phyloP scores from a whole-genome alignment of 805 yeast genomes.

The Pichia cephalocereana region DNA sequence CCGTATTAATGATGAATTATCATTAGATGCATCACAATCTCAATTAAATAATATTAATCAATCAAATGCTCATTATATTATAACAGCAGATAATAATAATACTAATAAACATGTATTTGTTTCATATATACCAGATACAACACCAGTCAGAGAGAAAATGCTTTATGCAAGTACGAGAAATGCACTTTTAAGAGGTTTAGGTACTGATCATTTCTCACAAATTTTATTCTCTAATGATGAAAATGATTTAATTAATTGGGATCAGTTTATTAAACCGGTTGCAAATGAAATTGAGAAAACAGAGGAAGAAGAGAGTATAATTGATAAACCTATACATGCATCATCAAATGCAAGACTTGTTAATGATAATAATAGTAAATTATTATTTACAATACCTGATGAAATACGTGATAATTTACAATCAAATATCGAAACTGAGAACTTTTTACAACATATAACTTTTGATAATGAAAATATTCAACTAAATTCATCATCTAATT shows the following conservation, averaged over 20 bases:
- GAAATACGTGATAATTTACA: background rate
- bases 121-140: slow-evolving; percentile 78
- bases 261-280: slow-evolving; percentile 29
- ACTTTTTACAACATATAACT: background rate
- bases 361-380: background rate
- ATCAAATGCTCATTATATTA: background rate
- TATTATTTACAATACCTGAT: background rate
- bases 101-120: slow-evolving; percentile 34
- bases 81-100: background rate
- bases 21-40: background rate
- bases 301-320: background rate
- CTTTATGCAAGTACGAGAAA: slow-evolving; percentile 86
- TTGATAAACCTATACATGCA: background rate
- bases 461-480: background rate
- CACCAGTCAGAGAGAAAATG: slow-evolving; percentile 82
- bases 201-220: slow-evolving; percentile 43
- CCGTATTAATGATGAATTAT: background rate
- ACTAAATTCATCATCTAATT: background rate
- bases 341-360: background rate
- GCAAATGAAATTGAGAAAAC: slow-evolving; percentile 20
- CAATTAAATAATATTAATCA: background rate
- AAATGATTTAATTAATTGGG: slow-evolving; percentile 41
- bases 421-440: background rate
- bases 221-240: slow-evolving; percentile 38
- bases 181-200: slow-evolving; percentile 58